Percentiles rank a stretch among this genome's conserved stretches.
Conservation (phyloP, 1,284 basidiomycete species). For the Marasmius sp. region DNA sequence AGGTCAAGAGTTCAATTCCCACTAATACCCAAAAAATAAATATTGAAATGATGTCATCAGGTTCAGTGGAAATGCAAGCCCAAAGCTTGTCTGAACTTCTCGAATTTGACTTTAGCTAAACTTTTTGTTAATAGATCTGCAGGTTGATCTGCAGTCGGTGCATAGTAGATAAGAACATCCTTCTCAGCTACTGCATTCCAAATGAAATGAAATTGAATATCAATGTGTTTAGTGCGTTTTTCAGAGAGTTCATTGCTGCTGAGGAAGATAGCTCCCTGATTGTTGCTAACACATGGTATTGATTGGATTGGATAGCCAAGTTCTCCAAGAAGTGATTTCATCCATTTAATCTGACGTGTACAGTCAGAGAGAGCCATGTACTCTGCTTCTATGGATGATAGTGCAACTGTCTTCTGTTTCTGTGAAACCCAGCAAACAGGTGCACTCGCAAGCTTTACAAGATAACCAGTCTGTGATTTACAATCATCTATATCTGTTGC, state of each 20-base stretch:
- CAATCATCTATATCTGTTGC: slow-evolving; percentile 15
- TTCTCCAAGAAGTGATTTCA: slow-evolving; percentile 19
- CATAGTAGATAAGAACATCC: slow-evolving; percentile 8
- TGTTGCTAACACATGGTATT: slow-evolving; percentile 30
- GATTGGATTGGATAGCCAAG: slow-evolving; percentile 15
- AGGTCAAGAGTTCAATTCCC: too few relatives aligned
- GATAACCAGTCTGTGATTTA: slow-evolving; percentile 22
- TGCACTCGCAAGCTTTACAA: slow-evolving; percentile 18
- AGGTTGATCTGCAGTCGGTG: slow-evolving; percentile 20
- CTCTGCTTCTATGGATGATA: slow-evolving; percentile 32
- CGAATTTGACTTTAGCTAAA: not conserved
- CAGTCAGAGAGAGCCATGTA: slow-evolving; percentile 29
- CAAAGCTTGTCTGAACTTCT: not conserved
- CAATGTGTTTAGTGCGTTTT: slow-evolving; percentile 38
- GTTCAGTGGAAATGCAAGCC: too few relatives aligned
- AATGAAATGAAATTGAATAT: slow-evolving; percentile 36
- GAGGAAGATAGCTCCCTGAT: slow-evolving; percentile 33
- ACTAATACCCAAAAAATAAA: too few relatives aligned
- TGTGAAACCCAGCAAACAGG: slow-evolving; percentile 25
- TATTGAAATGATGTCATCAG: too few relatives aligned
- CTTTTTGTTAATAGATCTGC: slow-evolving; percentile 30
- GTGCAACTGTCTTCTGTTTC: slow-evolving; percentile 24
- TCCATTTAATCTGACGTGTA: slow-evolving; percentile 14
- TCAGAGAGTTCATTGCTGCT: slow-evolving; percentile 28
- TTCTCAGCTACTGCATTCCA: slow-evolving; percentile 26